Conservation (phyloP, 352 stramenopile species). For the Phytophthora tentaculata region DNA sequence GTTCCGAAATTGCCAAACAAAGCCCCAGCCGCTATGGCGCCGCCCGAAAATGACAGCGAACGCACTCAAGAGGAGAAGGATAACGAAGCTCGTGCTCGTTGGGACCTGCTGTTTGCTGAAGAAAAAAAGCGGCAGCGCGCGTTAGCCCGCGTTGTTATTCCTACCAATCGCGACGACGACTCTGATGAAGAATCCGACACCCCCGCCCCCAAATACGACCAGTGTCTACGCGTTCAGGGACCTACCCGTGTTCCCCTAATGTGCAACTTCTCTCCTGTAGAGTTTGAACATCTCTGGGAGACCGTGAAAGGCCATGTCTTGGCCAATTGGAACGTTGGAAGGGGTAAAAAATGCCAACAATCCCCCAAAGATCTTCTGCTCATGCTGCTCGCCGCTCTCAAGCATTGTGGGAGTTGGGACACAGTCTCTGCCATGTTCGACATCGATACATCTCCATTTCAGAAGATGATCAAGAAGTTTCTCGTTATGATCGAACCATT, state of each 20-base stretch:
- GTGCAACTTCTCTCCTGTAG: slow-evolving; percentile 2
- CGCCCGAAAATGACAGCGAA: background rate
- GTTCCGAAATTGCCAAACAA: no score
- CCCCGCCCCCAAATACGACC: background rate
- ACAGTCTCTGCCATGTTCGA: background rate
- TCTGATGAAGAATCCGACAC: no score
- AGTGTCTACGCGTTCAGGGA: background rate
- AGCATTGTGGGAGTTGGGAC: slow-evolving; percentile 2
- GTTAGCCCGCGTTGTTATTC: background rate
- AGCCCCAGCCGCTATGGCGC: no score
- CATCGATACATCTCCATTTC: background rate
- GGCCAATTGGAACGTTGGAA: slow-evolving; percentile 2
- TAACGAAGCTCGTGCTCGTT: background rate
- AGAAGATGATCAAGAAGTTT: background rate
- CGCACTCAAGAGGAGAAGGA: background rate
- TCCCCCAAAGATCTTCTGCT: slow-evolving; percentile 12
- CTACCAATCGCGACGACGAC: background rate
- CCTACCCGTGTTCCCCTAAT: background rate
- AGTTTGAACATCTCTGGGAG: slow-evolving; percentile 9
- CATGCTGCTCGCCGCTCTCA: slow-evolving; percentile 2
- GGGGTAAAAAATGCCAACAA: background rate
- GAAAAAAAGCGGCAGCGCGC: background rate
- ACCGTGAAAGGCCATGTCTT: background rate
- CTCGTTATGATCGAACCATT: no score
- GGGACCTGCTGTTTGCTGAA: background rate